phyloP scores from a whole-genome alignment of 805 yeast species.

The Metschnikowia chrysomelidarum region DNA sequence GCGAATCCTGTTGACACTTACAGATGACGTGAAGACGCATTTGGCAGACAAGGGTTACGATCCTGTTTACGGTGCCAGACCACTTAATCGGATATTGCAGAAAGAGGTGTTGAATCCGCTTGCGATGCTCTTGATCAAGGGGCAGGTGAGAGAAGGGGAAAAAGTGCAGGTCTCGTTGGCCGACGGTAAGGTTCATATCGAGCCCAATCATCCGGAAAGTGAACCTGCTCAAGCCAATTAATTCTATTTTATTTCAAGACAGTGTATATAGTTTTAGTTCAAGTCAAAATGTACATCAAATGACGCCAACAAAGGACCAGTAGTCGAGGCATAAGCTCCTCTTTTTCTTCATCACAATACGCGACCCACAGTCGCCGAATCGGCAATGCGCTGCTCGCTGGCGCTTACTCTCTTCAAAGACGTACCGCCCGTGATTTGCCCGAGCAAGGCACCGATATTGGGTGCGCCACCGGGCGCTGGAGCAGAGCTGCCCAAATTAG shows the following conservation, averaged over 20 bases:
- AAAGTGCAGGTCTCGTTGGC: slow-evolving; percentile 28
- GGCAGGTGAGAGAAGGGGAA: slow-evolving; percentile 54
- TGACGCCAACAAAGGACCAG: not conserved
- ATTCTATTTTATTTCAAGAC: slow-evolving; percentile 1
- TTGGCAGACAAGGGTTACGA: slow-evolving; percentile 87
- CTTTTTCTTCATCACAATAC: slow-evolving; percentile 32
- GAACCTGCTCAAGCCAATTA: slow-evolving; percentile 1
- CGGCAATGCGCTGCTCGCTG: slow-evolving; percentile 44
- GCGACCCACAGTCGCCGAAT: slow-evolving; percentile 49
- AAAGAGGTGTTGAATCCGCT: slow-evolving; percentile 83
- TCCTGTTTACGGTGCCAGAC: slow-evolving; percentile 92
- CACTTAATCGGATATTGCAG: slow-evolving; percentile 86
- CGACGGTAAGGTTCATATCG: slow-evolving; percentile 25
- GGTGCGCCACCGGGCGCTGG: slow-evolving; percentile 27
- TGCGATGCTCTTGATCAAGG: slow-evolving; percentile 76
- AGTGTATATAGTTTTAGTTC: slow-evolving; percentile 1
- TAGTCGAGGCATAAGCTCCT: no score
- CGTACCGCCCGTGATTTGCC: slow-evolving; percentile 56
- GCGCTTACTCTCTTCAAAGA: slow-evolving; percentile 51
- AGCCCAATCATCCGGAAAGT: slow-evolving; percentile 32
- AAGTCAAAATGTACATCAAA: not conserved
- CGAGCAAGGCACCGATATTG: slow-evolving; percentile 49
- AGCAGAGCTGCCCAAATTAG: slow-evolving; percentile 25
- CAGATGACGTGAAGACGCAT: slow-evolving; percentile 70
- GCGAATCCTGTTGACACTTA: slow-evolving; percentile 59